Evolutionary conservation across 2,329 filamentous ascomycete species (phyloP), one percentile per base, ranked within the genome.

Genomic region (Apiospora hydei): DNA sequence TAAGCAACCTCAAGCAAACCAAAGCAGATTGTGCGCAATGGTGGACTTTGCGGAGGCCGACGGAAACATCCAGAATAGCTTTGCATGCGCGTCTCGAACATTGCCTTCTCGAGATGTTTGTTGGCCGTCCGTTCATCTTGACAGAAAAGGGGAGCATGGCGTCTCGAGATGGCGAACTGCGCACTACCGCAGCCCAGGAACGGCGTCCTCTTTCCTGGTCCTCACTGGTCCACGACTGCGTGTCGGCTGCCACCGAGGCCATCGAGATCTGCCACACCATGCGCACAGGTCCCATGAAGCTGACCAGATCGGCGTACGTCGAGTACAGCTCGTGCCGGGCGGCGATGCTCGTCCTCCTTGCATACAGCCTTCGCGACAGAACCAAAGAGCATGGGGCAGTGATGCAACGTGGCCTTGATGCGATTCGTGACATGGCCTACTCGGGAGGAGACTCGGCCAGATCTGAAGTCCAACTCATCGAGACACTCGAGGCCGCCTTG

Each of bases 301-400:
- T 89, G 70, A 87, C 87, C 7, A 84, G 86, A 43, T 86, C 87
- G 3, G 88, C 86, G 0, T 89, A 88, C 75, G 88, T 86, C 4
- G 87, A 89, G 74, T 89, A 88, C 76, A 88, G 85, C 76, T 86
- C 87, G 3, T 88, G 86, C 69, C 86, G 87, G 57, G 87, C 86
- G 13, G 87, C 87, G 11, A 79, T 89, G 7, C 81, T 89, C 3
- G 87, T 88, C 41, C 67, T 69, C 16, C 67, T 69, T 7, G 67
- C 67, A 1, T 69, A 51, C 67, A 51, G 67, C 67, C 38, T 69
- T 4, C 67, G 46, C 8, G 67, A 51, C 16, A 34, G 30, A 11
- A 69, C 67, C 14, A 47, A 51, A 30, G 44, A 34, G 7, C 34
- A 51, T n/a, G 67, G 67, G 8, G 46, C 46, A 0, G 46, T 41